Percentiles rank a stretch among this genome's conserved stretches.
phyloP scores from a whole-genome alignment of 768 basidiomycete genomes.

The Leccinum variicolor region DNA sequence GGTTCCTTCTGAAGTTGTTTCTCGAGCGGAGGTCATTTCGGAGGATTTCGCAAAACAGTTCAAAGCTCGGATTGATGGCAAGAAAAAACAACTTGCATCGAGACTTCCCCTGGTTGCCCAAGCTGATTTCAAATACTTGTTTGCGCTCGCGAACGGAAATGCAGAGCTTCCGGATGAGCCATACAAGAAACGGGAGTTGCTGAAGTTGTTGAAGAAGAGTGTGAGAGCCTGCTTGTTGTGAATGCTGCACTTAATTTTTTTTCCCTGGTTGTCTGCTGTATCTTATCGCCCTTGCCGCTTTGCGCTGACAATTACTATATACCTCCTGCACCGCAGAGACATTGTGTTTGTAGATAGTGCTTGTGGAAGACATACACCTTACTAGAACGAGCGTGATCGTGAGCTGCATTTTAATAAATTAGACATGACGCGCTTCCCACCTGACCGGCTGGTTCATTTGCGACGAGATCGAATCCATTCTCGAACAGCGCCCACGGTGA shows the following conservation, averaged over 20 bases:
- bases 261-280: slow-evolving; percentile 6
- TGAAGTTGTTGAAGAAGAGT: slow-evolving; percentile 50
- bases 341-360: neutral
- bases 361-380: neutral
- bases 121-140: slow-evolving; percentile 86
- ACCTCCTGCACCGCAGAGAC: slow-evolving; percentile 4
- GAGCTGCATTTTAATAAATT: neutral
- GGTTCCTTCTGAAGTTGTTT: slow-evolving; percentile 79
- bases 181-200: slow-evolving; percentile 49
- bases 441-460: slow-evolving; percentile 10
- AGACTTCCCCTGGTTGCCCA: slow-evolving; percentile 77
- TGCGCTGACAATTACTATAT: neutral
- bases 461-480: slow-evolving; percentile 15
- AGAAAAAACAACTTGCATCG: slow-evolving; percentile 48
- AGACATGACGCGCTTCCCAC: neutral
- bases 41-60: slow-evolving; percentile 86
- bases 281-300: slow-evolving; percentile 5
- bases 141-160: slow-evolving; percentile 56
- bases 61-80: slow-evolving; percentile 68
- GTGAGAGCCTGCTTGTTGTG: slow-evolving; percentile 28
- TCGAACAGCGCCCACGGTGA: slow-evolving; percentile 4
- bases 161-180: slow-evolving; percentile 50
- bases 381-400: neutral
- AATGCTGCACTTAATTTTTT: slow-evolving; percentile 1
- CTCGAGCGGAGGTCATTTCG: slow-evolving; percentile 85